Evolutionary conservation across 257 asterid species (phyloP).

Genomic region (Nemophila menziesii): DNA sequence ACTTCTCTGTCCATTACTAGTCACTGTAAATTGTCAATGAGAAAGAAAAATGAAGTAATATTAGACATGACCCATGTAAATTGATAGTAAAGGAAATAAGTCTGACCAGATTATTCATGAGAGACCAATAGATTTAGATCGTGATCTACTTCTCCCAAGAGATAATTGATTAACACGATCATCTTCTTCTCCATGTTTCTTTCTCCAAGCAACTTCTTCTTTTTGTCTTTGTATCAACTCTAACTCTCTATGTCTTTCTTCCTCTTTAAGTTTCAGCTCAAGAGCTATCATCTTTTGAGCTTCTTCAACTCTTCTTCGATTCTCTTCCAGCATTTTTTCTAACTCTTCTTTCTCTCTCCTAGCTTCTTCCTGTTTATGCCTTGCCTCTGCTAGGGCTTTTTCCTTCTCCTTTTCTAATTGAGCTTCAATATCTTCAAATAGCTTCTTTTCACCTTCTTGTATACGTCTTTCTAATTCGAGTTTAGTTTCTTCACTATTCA

Average conservation of each 20-base stretch:
- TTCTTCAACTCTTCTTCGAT: conserved; percentile 82
- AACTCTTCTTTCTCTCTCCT: conserved; percentile 87
- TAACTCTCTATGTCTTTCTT: conserved; percentile 68
- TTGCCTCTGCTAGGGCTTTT: conserved; percentile 72
- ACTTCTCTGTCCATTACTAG: neutral
- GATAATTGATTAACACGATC: conserved; percentile 31
- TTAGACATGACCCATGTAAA: no score
- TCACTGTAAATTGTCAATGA: neutral
- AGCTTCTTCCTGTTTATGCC: conserved; percentile 74
- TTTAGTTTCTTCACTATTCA: conserved; percentile 61
- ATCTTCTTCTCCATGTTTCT: conserved; percentile 62
- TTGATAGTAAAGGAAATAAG: no score
- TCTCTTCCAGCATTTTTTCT: conserved; percentile 93
- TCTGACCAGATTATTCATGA: conserved; percentile 7
- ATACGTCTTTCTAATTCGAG: conserved; percentile 53
- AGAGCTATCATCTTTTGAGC: conserved; percentile 77
- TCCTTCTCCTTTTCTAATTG: conserved; percentile 77
- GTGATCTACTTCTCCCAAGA: conserved; percentile 36
- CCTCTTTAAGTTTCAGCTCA: conserved; percentile 72
- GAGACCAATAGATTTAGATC: conserved; percentile 34
- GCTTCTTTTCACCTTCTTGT: conserved; percentile 55
- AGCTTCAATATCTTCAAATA: conserved; percentile 56
- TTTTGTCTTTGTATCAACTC: conserved; percentile 83
- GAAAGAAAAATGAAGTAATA: no score
- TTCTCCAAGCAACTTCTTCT: conserved; percentile 70